Conservation (phyloP, 345 rosid genomes). For the Psidium friedrichsthalianum region DNA sequence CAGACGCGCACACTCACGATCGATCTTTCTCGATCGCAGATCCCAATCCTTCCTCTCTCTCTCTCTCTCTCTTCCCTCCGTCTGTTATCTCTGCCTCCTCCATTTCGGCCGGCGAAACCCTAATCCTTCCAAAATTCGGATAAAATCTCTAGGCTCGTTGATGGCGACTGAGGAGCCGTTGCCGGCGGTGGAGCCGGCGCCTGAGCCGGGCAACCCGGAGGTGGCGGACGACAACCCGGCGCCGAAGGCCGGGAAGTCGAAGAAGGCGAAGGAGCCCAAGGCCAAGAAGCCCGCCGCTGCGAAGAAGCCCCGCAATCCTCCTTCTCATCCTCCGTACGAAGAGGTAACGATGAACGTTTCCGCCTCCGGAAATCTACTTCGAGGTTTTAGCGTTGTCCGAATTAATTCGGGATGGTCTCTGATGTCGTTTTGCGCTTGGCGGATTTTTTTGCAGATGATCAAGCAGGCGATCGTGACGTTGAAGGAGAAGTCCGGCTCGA, state of each 20-base stretch:
- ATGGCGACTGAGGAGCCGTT: conserved; percentile 46
- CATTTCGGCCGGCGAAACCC: not conserved
- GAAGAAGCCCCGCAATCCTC: conserved; percentile 38
- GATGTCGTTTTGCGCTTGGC: not conserved
- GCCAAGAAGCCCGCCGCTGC: conserved; percentile 33
- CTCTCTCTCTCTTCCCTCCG: not conserved
- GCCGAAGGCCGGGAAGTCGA: conserved; percentile 22
- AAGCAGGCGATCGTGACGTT: conserved; percentile 54
- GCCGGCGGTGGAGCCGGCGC: conserved; percentile 16
- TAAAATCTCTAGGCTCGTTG: not conserved
- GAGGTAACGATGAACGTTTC: conserved; percentile 23
- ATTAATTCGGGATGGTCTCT: not conserved
- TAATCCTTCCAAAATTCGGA: not conserved
- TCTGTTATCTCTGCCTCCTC: not conserved
- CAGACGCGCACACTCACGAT: not conserved
- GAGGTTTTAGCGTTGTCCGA: not conserved
- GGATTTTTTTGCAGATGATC: conserved; percentile 42
- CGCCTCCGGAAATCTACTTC: not conserved
- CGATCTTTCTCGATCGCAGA: not conserved
- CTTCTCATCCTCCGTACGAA: conserved; percentile 67
- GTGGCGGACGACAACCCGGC: conserved; percentile 26
- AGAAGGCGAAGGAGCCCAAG: conserved; percentile 40
- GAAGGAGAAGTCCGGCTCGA: conserved; percentile 85
- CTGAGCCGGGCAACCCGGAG: conserved; percentile 4
- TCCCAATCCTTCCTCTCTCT: not conserved